Evolutionary conservation across 1,284 basidiomycete genomes (phyloP).

Genomic region (Microbotryum saponariae): DNA sequence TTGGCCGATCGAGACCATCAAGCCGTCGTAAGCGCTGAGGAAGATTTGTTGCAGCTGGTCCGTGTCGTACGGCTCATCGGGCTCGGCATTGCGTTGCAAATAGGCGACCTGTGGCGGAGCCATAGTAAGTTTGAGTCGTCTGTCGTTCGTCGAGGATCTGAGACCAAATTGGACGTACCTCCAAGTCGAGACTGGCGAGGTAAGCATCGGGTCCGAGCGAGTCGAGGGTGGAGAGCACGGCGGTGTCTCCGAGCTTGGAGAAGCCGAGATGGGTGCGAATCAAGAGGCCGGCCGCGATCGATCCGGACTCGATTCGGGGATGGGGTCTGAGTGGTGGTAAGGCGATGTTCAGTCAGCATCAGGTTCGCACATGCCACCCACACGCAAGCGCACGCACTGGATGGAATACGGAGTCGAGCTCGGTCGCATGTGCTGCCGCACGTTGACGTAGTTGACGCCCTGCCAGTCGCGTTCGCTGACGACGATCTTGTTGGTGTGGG

Average conservation of each 20-base stretch:
- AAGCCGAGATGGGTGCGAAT: conserved; percentile 70
- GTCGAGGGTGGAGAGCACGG: conserved; percentile 52
- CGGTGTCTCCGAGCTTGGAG: conserved; percentile 64
- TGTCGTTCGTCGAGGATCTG: not conserved
- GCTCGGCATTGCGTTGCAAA: conserved; percentile 30
- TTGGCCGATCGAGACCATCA: conserved; percentile 55
- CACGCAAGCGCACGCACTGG: conserved; percentile 12
- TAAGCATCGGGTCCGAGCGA: conserved; percentile 19
- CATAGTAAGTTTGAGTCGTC: not conserved
- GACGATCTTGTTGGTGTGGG: conserved; percentile 72
- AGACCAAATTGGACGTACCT: conserved; percentile 11
- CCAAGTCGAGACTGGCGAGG: conserved; percentile 27
- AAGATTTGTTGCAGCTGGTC: conserved; percentile 78
- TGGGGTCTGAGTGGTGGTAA: conserved; percentile 23
- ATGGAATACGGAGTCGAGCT: conserved; percentile 13
- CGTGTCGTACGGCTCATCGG: conserved; percentile 52
- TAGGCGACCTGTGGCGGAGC: conserved; percentile 17
- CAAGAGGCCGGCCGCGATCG: conserved; percentile 49
- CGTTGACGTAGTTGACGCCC: conserved; percentile 23
- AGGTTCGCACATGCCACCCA: not conserved
- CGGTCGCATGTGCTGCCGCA: conserved; percentile 24
- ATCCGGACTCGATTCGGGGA: conserved; percentile 34
- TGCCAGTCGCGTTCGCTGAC: conserved; percentile 66
- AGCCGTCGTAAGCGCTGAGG: conserved; percentile 56
- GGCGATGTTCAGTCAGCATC: not conserved